Evolutionary conservation across 2,329 filamentous ascomycete species (phyloP).

Genomic region (Monilinia aucupariae): DNA sequence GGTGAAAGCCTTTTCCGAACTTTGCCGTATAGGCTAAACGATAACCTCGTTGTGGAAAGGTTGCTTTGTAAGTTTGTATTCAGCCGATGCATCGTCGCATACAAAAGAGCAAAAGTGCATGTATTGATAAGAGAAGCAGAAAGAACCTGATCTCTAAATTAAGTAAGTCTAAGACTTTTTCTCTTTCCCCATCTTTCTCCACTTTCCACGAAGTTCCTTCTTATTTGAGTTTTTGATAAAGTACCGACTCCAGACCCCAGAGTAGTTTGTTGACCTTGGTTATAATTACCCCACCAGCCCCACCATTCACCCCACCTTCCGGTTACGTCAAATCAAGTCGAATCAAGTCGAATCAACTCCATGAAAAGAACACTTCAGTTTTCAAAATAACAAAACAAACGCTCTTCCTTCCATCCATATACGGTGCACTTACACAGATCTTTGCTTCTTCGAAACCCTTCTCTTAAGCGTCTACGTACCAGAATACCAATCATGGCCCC

Average conservation of each 20-base stretch:
- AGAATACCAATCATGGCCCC: conserved; percentile 29
- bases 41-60: neutral
- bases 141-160: no score
- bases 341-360: conserved; percentile 5
- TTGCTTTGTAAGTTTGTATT: neutral
- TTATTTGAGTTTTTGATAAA: neutral
- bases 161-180: no score
- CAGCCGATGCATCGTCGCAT: no score
- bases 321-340: neutral
- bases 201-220: neutral
- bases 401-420: neutral
- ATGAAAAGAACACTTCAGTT: neutral
- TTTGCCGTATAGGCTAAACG: neutral
- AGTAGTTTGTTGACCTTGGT: no score
- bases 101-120: no score
- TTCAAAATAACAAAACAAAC: neutral
- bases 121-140: no score
- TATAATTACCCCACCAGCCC: neutral
- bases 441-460: neutral
- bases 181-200: neutral
- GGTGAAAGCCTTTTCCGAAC: neutral
- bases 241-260: no score
- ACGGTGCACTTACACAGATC: neutral
- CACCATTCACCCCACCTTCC: neutral
- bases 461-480: neutral